Base-by-base conservation (phyloP, 257 asterid genomes). In the Solanum bukasovii region DNA sequence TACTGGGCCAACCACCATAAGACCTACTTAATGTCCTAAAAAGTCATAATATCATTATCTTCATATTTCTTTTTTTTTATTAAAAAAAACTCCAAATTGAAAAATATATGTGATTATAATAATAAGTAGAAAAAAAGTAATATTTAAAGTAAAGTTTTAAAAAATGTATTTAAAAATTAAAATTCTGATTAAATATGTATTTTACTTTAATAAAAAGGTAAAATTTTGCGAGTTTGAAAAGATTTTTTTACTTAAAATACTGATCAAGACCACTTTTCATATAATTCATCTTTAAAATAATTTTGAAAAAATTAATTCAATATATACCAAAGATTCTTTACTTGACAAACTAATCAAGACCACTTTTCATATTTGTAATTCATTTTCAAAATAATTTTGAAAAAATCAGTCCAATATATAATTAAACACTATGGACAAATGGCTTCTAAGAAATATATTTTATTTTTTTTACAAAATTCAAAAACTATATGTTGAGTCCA, bases 1-100 rank as follows among this genome's bases (percentile, higher is more conserved):
- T 37, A 90, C 86, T 90, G 94, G 95, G 89, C 95, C 98, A 93
- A 92, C 95, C 91, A 91, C 98, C 93, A 90, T 92, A 88, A 91
- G 90, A 92, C 97, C 98, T 90, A 93, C 94, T 94, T 89, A 95
- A 90, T 93, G 94, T 92, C 91, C 92, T 68, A 86, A 92, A 91
- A 91, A 86, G 88, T 88, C 90, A 87, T 65, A 89, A 61, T 87
- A 89, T 88, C 89, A 91, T 86, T 91, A 73, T 90, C 88, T 91
- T 89, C 86, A 12, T 56, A 59, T 73, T 72, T 42, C 21, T 5
- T 86, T 83, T 35, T 33, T 1, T 0, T 14, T 13, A 4, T 13
- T 13, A 14, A 52, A 6, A 52, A 46, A 65, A 84, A 56, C 38
- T 59, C 67, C 68, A 18, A 37, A 78, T 6, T 38, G 16, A 78